phyloP scores from a whole-genome alignment of 2,329 filamentous ascomycete species.

The Aspergillus persii region DNA sequence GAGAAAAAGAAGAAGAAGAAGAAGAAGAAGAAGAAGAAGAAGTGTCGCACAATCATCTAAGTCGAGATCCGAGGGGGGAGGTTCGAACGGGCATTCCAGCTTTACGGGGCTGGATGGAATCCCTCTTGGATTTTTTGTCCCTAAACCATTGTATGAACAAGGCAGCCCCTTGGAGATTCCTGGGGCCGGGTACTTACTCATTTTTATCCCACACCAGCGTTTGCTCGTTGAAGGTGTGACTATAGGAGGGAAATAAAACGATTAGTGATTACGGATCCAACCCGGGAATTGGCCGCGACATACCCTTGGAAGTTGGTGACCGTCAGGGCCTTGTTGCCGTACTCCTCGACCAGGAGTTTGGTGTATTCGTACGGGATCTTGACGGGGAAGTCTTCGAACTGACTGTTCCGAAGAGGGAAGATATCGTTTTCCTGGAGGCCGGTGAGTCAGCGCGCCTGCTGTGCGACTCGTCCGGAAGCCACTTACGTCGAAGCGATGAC shows the following conservation, averaged over 20 bases:
- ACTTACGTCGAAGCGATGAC: slow-evolving; percentile 50
- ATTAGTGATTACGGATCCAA: not conserved
- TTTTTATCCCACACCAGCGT: slow-evolving; percentile 31
- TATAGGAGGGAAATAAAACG: slow-evolving; percentile 9
- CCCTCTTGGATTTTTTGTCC: slow-evolving; percentile 7
- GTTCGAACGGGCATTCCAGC: slow-evolving; percentile 10
- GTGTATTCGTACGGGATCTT: slow-evolving; percentile 58
- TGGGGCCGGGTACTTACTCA: slow-evolving; percentile 7
- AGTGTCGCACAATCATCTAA: slow-evolving; percentile 1
- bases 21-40: not conserved
- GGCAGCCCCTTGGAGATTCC: not conserved
- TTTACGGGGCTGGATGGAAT: slow-evolving; percentile 5
- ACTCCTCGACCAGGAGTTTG: slow-evolving; percentile 55
- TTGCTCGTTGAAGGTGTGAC: slow-evolving; percentile 34
- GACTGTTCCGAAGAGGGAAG: slow-evolving; percentile 55
- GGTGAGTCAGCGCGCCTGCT: not conserved
- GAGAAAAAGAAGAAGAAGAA: not conserved
- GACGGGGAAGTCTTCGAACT: slow-evolving; percentile 54
- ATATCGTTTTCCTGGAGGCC: slow-evolving; percentile 48
- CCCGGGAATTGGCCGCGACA: slow-evolving; percentile 5
- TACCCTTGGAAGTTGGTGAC: slow-evolving; percentile 46
- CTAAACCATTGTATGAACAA: not conserved
- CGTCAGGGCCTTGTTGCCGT: slow-evolving; percentile 50
- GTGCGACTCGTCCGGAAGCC: slow-evolving; percentile 2
- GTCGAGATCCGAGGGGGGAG: slow-evolving; percentile 7